Base-by-base conservation (phyloP, 192 early-diverging fungal genomes). In the Podila verticillata region DNA sequence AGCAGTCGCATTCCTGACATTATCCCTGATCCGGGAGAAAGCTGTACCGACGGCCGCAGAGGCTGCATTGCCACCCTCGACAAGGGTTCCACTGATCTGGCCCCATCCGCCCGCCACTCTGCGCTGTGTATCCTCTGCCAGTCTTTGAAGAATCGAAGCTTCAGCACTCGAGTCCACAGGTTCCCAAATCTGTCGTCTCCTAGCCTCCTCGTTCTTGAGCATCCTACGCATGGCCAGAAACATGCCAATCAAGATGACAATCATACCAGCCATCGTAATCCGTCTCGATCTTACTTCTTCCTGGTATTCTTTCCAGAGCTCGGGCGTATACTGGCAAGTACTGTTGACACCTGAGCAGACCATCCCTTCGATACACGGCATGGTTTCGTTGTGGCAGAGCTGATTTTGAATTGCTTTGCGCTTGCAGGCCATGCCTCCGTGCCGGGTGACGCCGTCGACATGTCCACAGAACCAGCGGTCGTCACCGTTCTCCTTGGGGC, bases 161-260 rank as follows among this genome's bases (percentile, higher is more conserved):
- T 80, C 77, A 31, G 77, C 60, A 49, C 77, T 80, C 12, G 77
- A 80, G 24, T 80, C 77, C 19, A 80, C 77, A 22, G 77, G 77
- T 31, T 80, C 77, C 77, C 77, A 80, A 22, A 80, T 80, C 34
- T 80, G 77, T 51, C 77, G 5, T 60, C 77, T 62, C 54, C 77
- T 62, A 2, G 69, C 66, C 51, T 80, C 77, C n/a, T 80, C 77
- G 44, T 80, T 80, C 70, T 80, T 80, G 61, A 80, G 65, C 70
- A 80, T 72, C 44, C 70, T 61, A 29, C 77, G 60, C 77, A 80
- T 80, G 0, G 77, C 77, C 28, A 72, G 30, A 61, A 80, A 80
- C 77, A 80, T 80, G 51, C 51, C 77, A 39, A 80, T 68, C 49
- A 80, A 30, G 1, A 80, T 70, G 0, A 72, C 44, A 48, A 80